phyloP scores from a whole-genome alignment of 2,329 filamentous ascomycete species.

The Penicillium sp. region DNA sequence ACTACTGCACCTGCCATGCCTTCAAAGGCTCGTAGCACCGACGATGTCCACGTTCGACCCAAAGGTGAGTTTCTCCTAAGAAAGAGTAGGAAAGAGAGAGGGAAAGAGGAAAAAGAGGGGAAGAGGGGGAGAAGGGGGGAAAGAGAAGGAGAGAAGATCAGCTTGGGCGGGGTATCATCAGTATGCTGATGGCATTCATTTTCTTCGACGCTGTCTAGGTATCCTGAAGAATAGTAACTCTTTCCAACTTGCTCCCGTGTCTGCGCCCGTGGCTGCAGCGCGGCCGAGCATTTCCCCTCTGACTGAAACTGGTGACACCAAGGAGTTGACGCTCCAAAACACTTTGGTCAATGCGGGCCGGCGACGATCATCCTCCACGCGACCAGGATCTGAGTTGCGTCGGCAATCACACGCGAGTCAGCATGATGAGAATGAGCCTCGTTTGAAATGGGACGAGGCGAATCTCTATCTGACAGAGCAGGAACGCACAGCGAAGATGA shows the following conservation, averaged over 20 bases:
- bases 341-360: slow-evolving; percentile 90
- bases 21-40: slow-evolving; percentile 29
- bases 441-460: slow-evolving; percentile 96
- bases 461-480: slow-evolving; percentile 97
- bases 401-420: slow-evolving; percentile 58
- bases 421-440: slow-evolving; percentile 58
- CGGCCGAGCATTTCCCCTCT: slow-evolving; percentile 33
- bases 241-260: slow-evolving; percentile 52
- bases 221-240: slow-evolving; percentile 84
- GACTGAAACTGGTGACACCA: slow-evolving; percentile 52
- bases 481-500: slow-evolving; percentile 93
- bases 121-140: background rate
- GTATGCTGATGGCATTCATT: background rate
- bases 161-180: too few relatives aligned
- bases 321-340: slow-evolving; percentile 89
- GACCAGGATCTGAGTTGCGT: slow-evolving; percentile 59
- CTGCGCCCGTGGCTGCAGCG: slow-evolving; percentile 32
- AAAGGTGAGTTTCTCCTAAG: slow-evolving; percentile 31
- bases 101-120: too few relatives aligned
- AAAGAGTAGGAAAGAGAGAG: too few relatives aligned
- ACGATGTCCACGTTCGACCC: slow-evolving; percentile 34
- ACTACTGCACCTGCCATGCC: slow-evolving; percentile 21
- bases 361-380: slow-evolving; percentile 72
- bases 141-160: too few relatives aligned
- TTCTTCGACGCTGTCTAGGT: slow-evolving; percentile 48